phyloP scores from a whole-genome alignment of 2,329 filamentous ascomycete genomes.

The Alternaria postmessia region DNA sequence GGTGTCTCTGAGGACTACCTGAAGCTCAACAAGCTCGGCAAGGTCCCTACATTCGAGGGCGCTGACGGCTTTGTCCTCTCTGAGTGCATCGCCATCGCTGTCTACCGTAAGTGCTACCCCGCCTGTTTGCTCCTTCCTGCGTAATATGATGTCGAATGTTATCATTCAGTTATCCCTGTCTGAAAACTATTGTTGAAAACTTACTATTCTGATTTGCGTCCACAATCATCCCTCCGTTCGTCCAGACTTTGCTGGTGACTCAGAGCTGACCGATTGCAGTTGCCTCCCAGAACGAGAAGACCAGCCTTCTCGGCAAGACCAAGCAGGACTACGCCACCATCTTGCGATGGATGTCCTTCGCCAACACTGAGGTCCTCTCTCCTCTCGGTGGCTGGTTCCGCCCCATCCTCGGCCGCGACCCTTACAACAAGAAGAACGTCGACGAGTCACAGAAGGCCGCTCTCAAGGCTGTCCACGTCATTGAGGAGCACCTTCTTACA shows the following conservation, averaged over 20 bases:
- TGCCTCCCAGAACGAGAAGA: slow-evolving; percentile 99
- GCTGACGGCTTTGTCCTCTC: slow-evolving; percentile 88
- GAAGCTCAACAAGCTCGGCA: slow-evolving; percentile 85
- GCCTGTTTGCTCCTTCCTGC: slow-evolving; percentile 22
- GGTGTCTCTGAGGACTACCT: slow-evolving; percentile 77
- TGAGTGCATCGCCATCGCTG: slow-evolving; percentile 92
- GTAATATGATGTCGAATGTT: slow-evolving; percentile 71
- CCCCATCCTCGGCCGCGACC: slow-evolving; percentile 79
- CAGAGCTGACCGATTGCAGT: slow-evolving; percentile 64
- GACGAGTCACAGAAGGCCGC: slow-evolving; percentile 78
- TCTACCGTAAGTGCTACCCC: slow-evolving; percentile 81
- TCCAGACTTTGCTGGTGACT: slow-evolving; percentile 36
- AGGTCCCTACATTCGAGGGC: slow-evolving; percentile 92
- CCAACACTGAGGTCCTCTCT: slow-evolving; percentile 85
- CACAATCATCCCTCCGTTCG: slow-evolving; percentile 46
- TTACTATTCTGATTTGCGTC: slow-evolving; percentile 83
- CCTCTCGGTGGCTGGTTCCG: slow-evolving; percentile 81
- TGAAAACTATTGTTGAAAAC: slow-evolving; percentile 91
- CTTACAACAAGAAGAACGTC: slow-evolving; percentile 98
- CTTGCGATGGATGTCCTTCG: slow-evolving; percentile 97
- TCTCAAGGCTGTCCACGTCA: slow-evolving; percentile 71
- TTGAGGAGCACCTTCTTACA: slow-evolving; percentile 87
- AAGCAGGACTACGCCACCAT: slow-evolving; percentile 99
- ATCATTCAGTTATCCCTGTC: slow-evolving; percentile 78
- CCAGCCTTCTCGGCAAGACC: slow-evolving; percentile 97